Evolutionary conservation across 331 rosid species (phyloP).

Genomic region (Rosa hybrid): DNA sequence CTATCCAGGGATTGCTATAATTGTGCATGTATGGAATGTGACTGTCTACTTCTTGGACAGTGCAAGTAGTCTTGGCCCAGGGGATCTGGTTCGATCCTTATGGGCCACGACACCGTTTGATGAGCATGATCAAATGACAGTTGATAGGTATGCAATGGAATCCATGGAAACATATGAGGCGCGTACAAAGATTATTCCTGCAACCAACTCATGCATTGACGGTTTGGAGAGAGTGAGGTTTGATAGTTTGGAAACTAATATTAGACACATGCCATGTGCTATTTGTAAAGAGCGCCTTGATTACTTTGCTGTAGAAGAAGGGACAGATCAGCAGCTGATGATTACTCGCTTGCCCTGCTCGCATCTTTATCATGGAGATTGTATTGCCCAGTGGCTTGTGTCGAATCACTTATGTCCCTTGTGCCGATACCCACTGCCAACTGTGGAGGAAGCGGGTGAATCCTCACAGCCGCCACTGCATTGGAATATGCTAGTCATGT

Average conservation of each 20-base stretch:
- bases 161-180: not conserved
- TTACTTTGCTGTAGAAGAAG: not conserved
- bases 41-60: not conserved
- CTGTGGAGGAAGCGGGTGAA: too few species aligned
- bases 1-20: not conserved
- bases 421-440: conserved; percentile 18
- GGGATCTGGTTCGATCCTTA: not conserved
- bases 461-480: not conserved
- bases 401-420: conserved; percentile 16
- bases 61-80: not conserved
- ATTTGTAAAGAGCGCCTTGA: not conserved
- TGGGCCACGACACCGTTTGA: not conserved
- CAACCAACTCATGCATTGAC: not conserved
- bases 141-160: not conserved
- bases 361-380: conserved; percentile 13
- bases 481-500: not conserved
- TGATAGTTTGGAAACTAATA: not conserved
- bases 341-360: conserved; percentile 20
- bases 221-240: not conserved
- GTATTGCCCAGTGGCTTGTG: conserved; percentile 21
- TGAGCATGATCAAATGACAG: not conserved
- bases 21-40: not conserved
- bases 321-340: not conserved
- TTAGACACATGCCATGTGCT: not conserved
- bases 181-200: not conserved